These are phyloP conservation scores for Nephelium lappaceum DNA, from an alignment of 345 rosid species.

Conservation along the genomic window DNA sequence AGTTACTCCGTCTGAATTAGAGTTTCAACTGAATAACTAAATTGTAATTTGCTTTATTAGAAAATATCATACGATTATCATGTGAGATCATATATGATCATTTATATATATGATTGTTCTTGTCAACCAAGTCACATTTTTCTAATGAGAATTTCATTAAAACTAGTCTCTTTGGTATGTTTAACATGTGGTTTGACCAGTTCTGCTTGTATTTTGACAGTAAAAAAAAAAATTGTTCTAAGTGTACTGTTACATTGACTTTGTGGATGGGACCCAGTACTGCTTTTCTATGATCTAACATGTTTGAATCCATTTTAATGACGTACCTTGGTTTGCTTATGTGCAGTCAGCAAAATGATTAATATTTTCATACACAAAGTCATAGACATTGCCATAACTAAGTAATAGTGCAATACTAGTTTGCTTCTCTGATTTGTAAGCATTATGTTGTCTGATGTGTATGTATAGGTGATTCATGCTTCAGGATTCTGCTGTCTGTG, in stretches of 20 bases:
- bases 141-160: neutral
- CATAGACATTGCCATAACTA: neutral
- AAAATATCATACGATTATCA: neutral
- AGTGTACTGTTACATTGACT: neutral
- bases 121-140: neutral
- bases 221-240: no score
- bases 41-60: no score
- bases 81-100: neutral
- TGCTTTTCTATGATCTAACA: neutral
- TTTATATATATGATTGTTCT: neutral
- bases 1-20: no score
- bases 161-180: neutral
- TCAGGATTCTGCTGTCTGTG: neutral
- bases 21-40: no score
- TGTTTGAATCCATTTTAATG: neutral
- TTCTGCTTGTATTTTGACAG: no score
- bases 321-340: no score
- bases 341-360: no score
- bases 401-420: no score
- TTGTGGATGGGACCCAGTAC: neutral
- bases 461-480: neutral
- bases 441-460: neutral
- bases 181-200: no score
- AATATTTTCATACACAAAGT: neutral
- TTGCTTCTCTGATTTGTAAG: neutral